These are phyloP conservation scores for Arxiozyma slooffiae DNA, from an alignment of 1,139 yeast species.

Conservation along the genomic window DNA sequence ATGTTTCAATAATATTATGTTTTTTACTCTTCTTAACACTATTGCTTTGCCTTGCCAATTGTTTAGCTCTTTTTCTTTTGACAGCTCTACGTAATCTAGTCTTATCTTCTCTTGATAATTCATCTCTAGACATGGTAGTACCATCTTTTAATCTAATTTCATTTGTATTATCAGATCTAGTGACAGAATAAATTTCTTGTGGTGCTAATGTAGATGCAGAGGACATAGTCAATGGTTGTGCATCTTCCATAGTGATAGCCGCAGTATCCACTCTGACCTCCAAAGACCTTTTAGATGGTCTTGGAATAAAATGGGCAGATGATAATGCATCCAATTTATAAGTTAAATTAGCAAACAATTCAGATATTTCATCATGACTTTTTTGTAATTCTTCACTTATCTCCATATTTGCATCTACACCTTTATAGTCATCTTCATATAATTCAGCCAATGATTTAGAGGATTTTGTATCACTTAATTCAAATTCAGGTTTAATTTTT, in stretches of 20 bases:
- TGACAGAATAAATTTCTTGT: slow-evolving; percentile 77
- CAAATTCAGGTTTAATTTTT: slow-evolving; percentile 40
- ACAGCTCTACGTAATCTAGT: slow-evolving; percentile 77
- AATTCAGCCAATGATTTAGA: slow-evolving; percentile 81
- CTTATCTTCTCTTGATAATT: slow-evolving; percentile 76
- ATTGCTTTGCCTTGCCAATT: slow-evolving; percentile 32
- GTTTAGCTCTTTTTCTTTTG: slow-evolving; percentile 68
- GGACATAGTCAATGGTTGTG: slow-evolving; percentile 81
- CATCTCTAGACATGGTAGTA: slow-evolving; percentile 71
- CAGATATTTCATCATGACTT: slow-evolving; percentile 71
- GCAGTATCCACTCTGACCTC: slow-evolving; percentile 76
- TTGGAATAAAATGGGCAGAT: slow-evolving; percentile 89
- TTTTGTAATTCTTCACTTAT: slow-evolving; percentile 53
- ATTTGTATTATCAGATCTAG: slow-evolving; percentile 38
- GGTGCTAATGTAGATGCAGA: slow-evolving; percentile 80
- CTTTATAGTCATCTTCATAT: slow-evolving; percentile 76
- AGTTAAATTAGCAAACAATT: slow-evolving; percentile 51
- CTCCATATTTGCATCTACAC: slow-evolving; percentile 34
- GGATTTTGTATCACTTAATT: slow-evolving; percentile 78
- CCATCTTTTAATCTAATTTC: slow-evolving; percentile 77
- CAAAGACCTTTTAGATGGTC: slow-evolving; percentile 70
- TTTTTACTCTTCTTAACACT: slow-evolving; percentile 45
- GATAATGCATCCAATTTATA: slow-evolving; percentile 78
- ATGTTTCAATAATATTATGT: slow-evolving; percentile 60
- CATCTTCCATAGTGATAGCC: slow-evolving; percentile 86